A percentile compares a stretch with the other conserved stretches of the same genome.
Evolutionary conservation across 768 basidiomycete genomes (phyloP).

Genomic region (Pleurotus giganteus): DNA sequence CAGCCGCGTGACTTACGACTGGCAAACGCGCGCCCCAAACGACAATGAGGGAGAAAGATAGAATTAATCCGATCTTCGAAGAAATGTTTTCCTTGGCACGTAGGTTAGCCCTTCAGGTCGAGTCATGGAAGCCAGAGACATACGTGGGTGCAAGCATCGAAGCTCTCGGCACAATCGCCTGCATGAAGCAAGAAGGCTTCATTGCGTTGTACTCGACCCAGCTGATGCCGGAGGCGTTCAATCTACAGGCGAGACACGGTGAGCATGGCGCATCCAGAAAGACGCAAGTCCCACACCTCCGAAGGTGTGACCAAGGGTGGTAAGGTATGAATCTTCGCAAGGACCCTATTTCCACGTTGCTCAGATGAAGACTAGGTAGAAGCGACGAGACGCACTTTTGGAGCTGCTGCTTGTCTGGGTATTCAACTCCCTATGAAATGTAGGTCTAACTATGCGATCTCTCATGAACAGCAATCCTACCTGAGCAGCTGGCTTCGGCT

Average conservation of each 20-base stretch:
- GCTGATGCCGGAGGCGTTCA: constrained; percentile 78
- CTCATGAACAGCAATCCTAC: constrained; percentile 28
- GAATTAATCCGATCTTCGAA: constrained; percentile 84
- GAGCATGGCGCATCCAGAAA: constrained; percentile 1
- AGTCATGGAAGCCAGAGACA: constrained; percentile 21
- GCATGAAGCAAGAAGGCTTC: constrained; percentile 95
- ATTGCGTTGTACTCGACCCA: constrained; percentile 77
- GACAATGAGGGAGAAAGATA: constrained; percentile 93
- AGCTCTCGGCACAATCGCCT: constrained; percentile 97
- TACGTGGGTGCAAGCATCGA: constrained; percentile 87
- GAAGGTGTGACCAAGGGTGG: constrained; percentile 92
- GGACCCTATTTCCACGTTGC: constrained; percentile 46
- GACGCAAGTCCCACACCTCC: constrained; percentile 58
- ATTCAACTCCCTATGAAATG: constrained; percentile 57
- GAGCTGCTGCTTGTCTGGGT: constrained; percentile 63
- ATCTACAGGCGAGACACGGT: constrained; percentile 42
- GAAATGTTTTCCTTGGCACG: constrained; percentile 74
- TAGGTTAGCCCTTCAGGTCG: constrained; percentile 15
- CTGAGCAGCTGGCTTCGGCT: constrained; percentile 72
- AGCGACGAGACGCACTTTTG: constrained; percentile 39
- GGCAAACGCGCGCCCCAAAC: constrained; percentile 92
- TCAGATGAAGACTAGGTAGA: constrained; percentile 12
- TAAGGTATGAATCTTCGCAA: constrained; percentile 71
- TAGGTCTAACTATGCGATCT: background rate
- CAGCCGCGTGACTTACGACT: constrained; percentile 54